Evolutionary conservation across 495 filamentous ascomycete genomes (phyloP).

Genomic region (Neurospora intermedia): DNA sequence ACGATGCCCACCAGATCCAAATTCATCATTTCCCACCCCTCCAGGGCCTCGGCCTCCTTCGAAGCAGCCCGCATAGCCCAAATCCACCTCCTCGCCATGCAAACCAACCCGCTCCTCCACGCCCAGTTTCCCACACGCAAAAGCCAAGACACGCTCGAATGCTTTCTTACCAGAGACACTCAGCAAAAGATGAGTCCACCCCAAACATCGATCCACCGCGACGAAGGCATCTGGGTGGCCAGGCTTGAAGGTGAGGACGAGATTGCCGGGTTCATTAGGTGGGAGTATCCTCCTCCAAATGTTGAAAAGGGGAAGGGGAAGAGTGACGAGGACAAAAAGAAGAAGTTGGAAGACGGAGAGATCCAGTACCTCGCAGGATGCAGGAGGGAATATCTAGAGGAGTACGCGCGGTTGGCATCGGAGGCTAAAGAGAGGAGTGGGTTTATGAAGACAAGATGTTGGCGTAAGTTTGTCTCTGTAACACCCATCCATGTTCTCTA

Average conservation of each 20-base stretch:
- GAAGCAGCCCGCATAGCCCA: slow-evolving; percentile 32
- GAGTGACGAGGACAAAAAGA: background rate
- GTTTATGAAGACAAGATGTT: slow-evolving; percentile 15
- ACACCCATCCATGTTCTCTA: background rate
- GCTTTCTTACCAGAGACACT: slow-evolving; percentile 17
- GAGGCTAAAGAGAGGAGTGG: slow-evolving; percentile 17
- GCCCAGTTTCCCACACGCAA: slow-evolving; percentile 31
- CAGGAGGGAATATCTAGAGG: slow-evolving; percentile 19
- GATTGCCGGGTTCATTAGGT: slow-evolving; percentile 30
- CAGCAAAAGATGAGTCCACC: background rate
- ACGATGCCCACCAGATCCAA: background rate
- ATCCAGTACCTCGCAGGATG: slow-evolving; percentile 8
- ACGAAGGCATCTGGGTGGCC: background rate
- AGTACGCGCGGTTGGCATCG: slow-evolving; percentile 22
- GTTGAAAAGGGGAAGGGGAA: slow-evolving; percentile 9
- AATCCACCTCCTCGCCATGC: slow-evolving; percentile 35
- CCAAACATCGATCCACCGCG: background rate
- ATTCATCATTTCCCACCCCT: slow-evolving; percentile 4
- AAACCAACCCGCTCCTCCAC: slow-evolving; percentile 28
- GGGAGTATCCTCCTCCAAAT: slow-evolving; percentile 10
- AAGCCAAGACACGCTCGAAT: slow-evolving; percentile 13
- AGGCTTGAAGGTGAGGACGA: slow-evolving; percentile 10
- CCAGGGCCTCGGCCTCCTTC: background rate
- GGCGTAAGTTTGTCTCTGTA: slow-evolving; percentile 9
- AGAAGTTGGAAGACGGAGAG: slow-evolving; percentile 15